phyloP scores from a whole-genome alignment of 208 protist species.

The Herpetomonas samuelpessoai region DNA sequence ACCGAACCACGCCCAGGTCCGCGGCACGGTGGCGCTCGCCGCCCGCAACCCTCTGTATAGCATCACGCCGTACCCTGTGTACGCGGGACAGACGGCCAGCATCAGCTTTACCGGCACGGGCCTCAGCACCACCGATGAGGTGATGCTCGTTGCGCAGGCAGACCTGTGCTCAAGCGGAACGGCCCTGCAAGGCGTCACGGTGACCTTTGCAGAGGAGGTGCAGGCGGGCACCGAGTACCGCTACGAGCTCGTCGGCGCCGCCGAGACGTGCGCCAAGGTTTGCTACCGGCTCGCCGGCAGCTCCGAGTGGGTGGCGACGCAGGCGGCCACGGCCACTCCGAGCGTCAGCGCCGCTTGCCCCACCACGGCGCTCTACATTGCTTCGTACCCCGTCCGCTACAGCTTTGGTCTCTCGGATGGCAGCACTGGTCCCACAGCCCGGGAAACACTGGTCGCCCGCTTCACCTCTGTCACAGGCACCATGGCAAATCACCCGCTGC shows the following conservation, averaged over 20 bases:
- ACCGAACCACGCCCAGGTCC: conserved; percentile 61
- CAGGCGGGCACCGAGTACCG: conserved; percentile 32
- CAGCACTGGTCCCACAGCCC: conserved; percentile 29
- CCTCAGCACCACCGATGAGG: conserved; percentile 42
- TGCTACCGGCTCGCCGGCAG: conserved; percentile 62
- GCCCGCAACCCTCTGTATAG: conserved; percentile 76
- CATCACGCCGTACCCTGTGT: conserved; percentile 53
- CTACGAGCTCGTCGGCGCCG: conserved; percentile 61
- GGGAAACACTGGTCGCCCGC: conserved; percentile 50
- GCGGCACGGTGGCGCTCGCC: conserved; percentile 31
- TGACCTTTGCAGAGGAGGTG: conserved; percentile 37
- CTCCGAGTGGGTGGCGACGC: conserved; percentile 43
- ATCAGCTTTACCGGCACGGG: conserved; percentile 56
- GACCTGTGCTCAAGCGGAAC: conserved; percentile 22
- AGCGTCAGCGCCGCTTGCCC: conserved; percentile 33
- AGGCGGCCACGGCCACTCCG: conserved; percentile 7
- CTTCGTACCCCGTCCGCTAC: conserved; percentile 61
- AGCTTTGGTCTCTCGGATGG: conserved; percentile 18
- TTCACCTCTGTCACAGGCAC: conserved; percentile 34
- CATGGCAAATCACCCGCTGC: conserved; percentile 14
- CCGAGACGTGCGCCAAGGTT: conserved; percentile 55
- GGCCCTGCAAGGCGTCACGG: conserved; percentile 18
- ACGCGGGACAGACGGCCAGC: conserved; percentile 55
- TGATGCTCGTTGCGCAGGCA: conserved; percentile 43
- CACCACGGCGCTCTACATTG: conserved; percentile 55